phyloP scores from a whole-genome alignment of 371 early-diverging fungal species.

The Synchytrium microbalum region DNA sequence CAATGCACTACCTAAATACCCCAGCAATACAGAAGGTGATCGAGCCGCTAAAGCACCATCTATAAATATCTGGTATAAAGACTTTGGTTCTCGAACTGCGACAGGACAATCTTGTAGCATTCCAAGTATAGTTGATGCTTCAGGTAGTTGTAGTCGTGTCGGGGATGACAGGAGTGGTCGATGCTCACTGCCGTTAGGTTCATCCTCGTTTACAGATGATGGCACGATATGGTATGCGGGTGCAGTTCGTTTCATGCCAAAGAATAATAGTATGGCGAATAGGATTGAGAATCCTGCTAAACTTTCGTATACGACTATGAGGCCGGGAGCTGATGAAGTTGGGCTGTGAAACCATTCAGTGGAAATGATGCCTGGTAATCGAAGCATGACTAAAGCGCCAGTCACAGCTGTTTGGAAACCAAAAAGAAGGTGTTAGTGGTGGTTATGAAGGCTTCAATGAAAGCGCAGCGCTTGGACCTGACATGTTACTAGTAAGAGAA shows the following conservation, averaged over 20 bases:
- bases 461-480: too few relatives aligned
- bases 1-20: constrained; percentile 30
- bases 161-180: background rate
- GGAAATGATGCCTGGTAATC: constrained; percentile 3
- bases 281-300: constrained; percentile 34
- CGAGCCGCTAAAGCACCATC: constrained; percentile 42
- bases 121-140: background rate
- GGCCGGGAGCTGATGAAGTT: constrained; percentile 1
- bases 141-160: background rate
- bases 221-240: constrained; percentile 18
- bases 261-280: constrained; percentile 34
- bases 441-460: background rate
- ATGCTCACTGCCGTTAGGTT: too few relatives aligned
- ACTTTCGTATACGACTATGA: constrained; percentile 2
- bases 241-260: constrained; percentile 17
- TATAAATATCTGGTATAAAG: constrained; percentile 7
- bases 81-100: background rate
- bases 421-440: background rate
- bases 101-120: background rate
- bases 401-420: background rate
- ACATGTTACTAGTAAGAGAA: too few relatives aligned
- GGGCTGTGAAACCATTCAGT: background rate
- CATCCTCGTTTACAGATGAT: background rate
- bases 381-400: background rate
- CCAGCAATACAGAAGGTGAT: constrained; percentile 52